A percentile compares a stretch with the other conserved stretches of the same genome.
phyloP scores from a whole-genome alignment of 148 eudicot species.

The Chenopodium quinoa region DNA sequence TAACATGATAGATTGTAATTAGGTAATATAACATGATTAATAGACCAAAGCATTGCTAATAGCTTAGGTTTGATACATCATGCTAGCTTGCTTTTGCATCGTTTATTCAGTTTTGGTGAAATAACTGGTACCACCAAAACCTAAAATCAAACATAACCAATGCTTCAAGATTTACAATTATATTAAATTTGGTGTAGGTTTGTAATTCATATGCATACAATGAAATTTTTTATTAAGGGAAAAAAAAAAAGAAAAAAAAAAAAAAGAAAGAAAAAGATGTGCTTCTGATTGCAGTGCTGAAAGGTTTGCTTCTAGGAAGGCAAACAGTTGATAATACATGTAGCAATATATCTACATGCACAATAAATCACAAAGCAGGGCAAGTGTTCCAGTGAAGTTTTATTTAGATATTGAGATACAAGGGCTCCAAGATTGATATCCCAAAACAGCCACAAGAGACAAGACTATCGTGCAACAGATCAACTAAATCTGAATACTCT shows the following conservation, averaged over 20 bases:
- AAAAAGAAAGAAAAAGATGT: too few relatives aligned
- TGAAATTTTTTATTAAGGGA: background rate
- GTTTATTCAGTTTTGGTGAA: slow-evolving; percentile 30
- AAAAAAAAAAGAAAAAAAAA: background rate
- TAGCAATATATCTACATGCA: background rate
- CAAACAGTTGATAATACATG: background rate
- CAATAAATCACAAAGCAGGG: background rate
- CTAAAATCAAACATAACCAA: slow-evolving; percentile 17
- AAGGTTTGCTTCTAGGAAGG: background rate
- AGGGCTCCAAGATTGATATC: background rate
- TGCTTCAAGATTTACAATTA: slow-evolving; percentile 29
- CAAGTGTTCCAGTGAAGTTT: background rate
- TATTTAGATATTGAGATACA: background rate
- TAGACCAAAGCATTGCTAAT: slow-evolving; percentile 63
- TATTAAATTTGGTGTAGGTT: background rate
- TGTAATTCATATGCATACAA: background rate
- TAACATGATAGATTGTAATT: background rate
- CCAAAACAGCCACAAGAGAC: background rate
- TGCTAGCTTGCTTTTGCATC: slow-evolving; percentile 59
- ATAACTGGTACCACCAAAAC: slow-evolving; percentile 49
- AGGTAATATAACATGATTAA: slow-evolving; percentile 50
- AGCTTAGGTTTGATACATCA: slow-evolving; percentile 61
- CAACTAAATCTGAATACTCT: background rate
- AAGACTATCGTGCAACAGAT: too few relatives aligned
- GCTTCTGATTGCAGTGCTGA: background rate